Percentiles rank a stretch among this genome's conserved stretches.
Evolutionary conservation across 139 green algal species (phyloP).

Genomic region (Tetradesmus obliquus): DNA sequence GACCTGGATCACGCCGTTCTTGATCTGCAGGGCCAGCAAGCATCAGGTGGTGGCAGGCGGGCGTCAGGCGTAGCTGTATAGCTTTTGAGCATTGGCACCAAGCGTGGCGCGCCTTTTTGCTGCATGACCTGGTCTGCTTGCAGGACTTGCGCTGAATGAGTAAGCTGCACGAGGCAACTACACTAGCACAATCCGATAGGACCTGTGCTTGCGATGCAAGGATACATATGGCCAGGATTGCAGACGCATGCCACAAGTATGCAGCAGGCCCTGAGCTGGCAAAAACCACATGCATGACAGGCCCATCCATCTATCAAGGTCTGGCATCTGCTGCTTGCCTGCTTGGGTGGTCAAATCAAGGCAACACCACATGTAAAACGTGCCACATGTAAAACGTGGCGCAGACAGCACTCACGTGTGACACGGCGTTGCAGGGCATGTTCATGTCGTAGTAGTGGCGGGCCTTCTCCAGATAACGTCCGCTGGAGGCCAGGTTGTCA

Average conservation of each 20-base stretch:
- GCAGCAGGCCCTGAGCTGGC: too few relatives aligned
- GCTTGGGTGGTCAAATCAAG: too few relatives aligned
- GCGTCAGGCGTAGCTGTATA: background rate
- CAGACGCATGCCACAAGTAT: too few relatives aligned
- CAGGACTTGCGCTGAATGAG: background rate
- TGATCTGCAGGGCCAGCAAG: slow-evolving; percentile 5
- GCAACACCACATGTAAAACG: background rate
- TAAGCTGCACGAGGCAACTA: too few relatives aligned
- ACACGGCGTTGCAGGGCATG: background rate
- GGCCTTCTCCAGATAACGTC: slow-evolving; percentile 9
- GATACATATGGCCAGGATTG: too few relatives aligned
- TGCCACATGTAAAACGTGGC: background rate
- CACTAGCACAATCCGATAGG: too few relatives aligned
- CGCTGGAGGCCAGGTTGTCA: slow-evolving; percentile 29
- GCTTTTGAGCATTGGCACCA: too few relatives aligned
- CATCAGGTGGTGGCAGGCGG: background rate
- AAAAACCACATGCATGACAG: too few relatives aligned
- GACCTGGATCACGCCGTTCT: slow-evolving; percentile 23
- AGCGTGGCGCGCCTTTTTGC: too few relatives aligned
- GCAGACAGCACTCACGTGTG: slow-evolving; percentile 23
- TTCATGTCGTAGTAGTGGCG: slow-evolving; percentile 33
- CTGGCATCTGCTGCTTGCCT: too few relatives aligned
- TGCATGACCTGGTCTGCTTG: background rate
- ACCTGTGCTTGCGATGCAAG: too few relatives aligned
- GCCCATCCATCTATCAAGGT: too few relatives aligned